phyloP scores from a whole-genome alignment of 768 basidiomycete species.

The Xanthoconium stramineum region DNA sequence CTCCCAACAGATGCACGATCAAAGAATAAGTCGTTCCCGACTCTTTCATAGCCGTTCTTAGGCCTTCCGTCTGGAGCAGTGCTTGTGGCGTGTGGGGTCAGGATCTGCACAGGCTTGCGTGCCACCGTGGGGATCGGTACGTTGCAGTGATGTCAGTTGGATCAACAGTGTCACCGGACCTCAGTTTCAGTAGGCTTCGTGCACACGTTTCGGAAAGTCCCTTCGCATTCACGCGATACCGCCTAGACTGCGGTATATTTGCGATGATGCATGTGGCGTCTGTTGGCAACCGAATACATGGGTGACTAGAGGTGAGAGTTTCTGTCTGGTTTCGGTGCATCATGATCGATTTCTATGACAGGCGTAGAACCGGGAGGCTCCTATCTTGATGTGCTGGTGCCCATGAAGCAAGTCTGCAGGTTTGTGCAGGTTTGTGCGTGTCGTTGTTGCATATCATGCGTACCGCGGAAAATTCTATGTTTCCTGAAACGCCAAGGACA shows the following conservation, averaged over 20 bases:
- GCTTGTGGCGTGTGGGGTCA: background rate
- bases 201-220: background rate
- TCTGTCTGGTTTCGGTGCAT: background rate
- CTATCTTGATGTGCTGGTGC: background rate
- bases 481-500: conserved; percentile 16
- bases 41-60: background rate
- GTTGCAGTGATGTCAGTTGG: background rate
- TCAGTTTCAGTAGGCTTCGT: background rate
- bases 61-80: background rate
- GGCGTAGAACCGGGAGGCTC: too few relatives aligned
- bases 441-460: background rate
- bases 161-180: background rate
- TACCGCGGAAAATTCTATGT: background rate
- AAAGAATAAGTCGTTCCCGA: background rate
- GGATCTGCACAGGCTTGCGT: background rate
- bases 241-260: conserved; percentile 16
- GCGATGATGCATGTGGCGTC: conserved; percentile 4
- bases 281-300: background rate
- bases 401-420: background rate
- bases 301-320: background rate
- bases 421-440: background rate
- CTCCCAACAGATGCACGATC: background rate
- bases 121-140: background rate
- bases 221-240: conserved; percentile 4
- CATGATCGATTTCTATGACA: background rate